These are phyloP conservation scores for Biscogniauxia sp. DNA, from an alignment of 2,329 filamentous ascomycete species.

Conservation along the genomic window DNA sequence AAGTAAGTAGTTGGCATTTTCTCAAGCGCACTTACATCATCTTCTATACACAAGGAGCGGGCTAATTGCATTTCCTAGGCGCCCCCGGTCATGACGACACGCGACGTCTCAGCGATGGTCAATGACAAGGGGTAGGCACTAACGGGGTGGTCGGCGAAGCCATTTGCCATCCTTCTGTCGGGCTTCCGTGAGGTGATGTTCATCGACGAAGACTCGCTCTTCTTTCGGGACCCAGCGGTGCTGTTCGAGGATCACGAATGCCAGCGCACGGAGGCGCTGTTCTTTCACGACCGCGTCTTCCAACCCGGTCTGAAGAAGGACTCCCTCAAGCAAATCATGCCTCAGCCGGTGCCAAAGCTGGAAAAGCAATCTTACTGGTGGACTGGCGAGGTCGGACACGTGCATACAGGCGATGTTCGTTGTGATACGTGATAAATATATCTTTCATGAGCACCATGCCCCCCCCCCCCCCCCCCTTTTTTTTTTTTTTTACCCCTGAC, in stretches of 20 bases:
- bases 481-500: too few relatives aligned
- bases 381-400: constrained; percentile 36
- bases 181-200: constrained; percentile 47
- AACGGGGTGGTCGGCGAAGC: constrained; percentile 45
- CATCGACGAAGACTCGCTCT: constrained; percentile 45
- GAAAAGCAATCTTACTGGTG: constrained; percentile 37
- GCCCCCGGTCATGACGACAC: constrained; percentile 41
- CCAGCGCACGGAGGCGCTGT: constrained; percentile 40
- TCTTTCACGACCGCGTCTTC: constrained; percentile 45
- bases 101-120: constrained; percentile 44
- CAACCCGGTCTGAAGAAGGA: constrained; percentile 36
- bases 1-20: constrained; percentile 20
- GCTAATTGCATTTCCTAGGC: constrained; percentile 8
- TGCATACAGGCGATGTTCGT: constrained; percentile 46
- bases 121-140: constrained; percentile 43
- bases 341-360: constrained; percentile 40
- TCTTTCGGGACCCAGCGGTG: constrained; percentile 40
- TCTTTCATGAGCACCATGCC: too few relatives aligned
- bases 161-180: constrained; percentile 44
- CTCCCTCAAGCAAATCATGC: constrained; percentile 42
- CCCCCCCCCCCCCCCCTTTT: too few relatives aligned
- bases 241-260: constrained; percentile 44
- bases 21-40: neutral
- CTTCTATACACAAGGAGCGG: neutral
- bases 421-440: constrained; percentile 29